Conservation (phyloP, 106 monocot species). For the Dioscorea zingiberensis region DNA sequence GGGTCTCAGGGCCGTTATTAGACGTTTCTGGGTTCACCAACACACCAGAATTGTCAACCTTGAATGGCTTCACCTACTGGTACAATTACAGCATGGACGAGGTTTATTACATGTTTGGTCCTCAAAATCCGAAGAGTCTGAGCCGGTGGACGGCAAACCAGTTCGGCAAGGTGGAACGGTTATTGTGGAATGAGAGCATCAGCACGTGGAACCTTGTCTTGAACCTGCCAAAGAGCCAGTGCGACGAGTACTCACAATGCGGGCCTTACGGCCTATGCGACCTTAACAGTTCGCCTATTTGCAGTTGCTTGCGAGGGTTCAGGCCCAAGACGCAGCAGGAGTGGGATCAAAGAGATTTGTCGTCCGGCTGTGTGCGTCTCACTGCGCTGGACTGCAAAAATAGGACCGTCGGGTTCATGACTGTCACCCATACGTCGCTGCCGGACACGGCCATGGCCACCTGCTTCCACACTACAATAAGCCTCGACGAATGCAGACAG, state of each 20-base stretch:
- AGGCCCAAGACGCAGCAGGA: conserved; percentile 15
- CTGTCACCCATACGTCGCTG: conserved; percentile 15
- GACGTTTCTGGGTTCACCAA: conserved; percentile 27
- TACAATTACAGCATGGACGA: neutral
- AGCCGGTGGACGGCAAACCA: conserved; percentile 13
- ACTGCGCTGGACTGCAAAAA: conserved; percentile 28
- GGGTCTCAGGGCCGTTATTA: conserved; percentile 44
- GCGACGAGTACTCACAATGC: conserved; percentile 26
- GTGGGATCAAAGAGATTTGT: conserved; percentile 23
- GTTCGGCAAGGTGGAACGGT: conserved; percentile 6
- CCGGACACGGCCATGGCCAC: conserved; percentile 15
- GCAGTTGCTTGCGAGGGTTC: conserved; percentile 43
- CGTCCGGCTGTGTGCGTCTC: conserved; percentile 34
- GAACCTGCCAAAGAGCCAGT: conserved; percentile 19
- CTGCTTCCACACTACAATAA: conserved; percentile 5
- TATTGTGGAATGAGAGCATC: conserved; percentile 15
- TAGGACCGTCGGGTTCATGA: conserved; percentile 27
- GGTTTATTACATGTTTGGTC: neutral
- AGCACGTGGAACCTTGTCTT: conserved; percentile 27
- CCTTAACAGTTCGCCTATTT: conserved; percentile 13
- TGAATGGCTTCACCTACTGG: neutral
- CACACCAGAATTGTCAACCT: neutral
- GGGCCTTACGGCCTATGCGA: conserved; percentile 46
- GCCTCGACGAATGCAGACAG: conserved; percentile 2
- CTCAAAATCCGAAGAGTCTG: neutral